Evolutionary conservation across 495 filamentous ascomycete genomes (phyloP).

Genomic region (Aspergillus haitiensis): DNA sequence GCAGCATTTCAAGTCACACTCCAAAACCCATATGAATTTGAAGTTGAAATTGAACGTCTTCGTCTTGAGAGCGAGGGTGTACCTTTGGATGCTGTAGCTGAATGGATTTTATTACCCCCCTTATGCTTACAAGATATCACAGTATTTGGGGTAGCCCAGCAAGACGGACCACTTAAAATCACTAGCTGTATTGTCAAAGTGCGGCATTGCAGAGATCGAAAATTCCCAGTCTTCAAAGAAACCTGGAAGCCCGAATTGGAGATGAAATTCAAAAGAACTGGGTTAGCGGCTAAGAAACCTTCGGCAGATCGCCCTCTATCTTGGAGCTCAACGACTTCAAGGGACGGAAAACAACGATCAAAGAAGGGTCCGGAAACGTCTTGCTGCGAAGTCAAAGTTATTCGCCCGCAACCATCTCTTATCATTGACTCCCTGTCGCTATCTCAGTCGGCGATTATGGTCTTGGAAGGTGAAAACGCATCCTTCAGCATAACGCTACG

Average conservation of each 20-base stretch:
- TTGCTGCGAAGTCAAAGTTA: slow-evolving; percentile 61
- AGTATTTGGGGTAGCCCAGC: slow-evolving; percentile 65
- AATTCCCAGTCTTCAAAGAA: slow-evolving; percentile 78
- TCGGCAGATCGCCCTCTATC: slow-evolving; percentile 53
- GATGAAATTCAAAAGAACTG: slow-evolving; percentile 72
- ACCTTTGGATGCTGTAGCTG: slow-evolving; percentile 62
- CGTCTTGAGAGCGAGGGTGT: slow-evolving; percentile 70
- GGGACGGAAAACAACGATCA: slow-evolving; percentile 38
- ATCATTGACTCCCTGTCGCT: slow-evolving; percentile 73
- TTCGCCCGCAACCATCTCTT: slow-evolving; percentile 73
- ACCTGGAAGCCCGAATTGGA: slow-evolving; percentile 72
- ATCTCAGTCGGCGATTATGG: slow-evolving; percentile 84
- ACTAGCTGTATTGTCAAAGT: slow-evolving; percentile 79
- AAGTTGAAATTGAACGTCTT: slow-evolving; percentile 82
- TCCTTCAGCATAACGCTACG: slow-evolving; percentile 76
- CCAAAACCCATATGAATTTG: slow-evolving; percentile 93
- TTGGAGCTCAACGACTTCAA: slow-evolving; percentile 52
- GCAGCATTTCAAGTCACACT: slow-evolving; percentile 76
- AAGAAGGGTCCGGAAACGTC: slow-evolving; percentile 40
- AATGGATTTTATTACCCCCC: slow-evolving; percentile 69
- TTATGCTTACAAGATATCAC: slow-evolving; percentile 77
- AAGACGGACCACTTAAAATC: slow-evolving; percentile 67
- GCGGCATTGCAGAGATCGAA: slow-evolving; percentile 73
- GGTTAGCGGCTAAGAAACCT: slow-evolving; percentile 59
- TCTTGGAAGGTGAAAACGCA: slow-evolving; percentile 81